Conservation (phyloP, 2,329 filamentous ascomycete genomes). For the Penicillium sp. region DNA sequence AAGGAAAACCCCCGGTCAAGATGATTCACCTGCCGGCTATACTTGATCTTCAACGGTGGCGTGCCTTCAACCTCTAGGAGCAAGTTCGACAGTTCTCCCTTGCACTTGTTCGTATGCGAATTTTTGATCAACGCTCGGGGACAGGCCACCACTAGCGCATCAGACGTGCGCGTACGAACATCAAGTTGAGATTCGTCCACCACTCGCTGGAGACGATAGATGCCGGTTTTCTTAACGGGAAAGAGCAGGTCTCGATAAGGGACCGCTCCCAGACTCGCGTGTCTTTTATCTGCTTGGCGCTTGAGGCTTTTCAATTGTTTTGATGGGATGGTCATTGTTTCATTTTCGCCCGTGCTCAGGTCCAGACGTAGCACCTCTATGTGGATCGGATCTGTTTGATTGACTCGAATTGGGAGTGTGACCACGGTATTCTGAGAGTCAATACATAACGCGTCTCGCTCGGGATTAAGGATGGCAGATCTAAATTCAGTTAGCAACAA, state of each 20-base stretch:
- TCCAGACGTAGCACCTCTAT: conserved; percentile 87
- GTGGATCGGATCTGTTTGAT: conserved; percentile 80
- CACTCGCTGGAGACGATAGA: conserved; percentile 79
- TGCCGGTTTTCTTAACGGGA: conserved; percentile 74
- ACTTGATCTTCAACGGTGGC: conserved; percentile 85
- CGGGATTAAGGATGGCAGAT: conserved; percentile 80
- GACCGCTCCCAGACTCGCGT: conserved; percentile 45
- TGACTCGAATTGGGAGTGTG: conserved; percentile 79
- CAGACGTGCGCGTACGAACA: conserved; percentile 67
- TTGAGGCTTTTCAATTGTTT: conserved; percentile 71
- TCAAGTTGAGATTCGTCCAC: conserved; percentile 92
- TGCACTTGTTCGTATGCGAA: conserved; percentile 63
- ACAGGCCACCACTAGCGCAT: conserved; percentile 79
- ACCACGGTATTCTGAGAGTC: conserved; percentile 56
- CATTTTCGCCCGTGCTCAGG: conserved; percentile 70
- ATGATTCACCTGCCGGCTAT: conserved; percentile 79
- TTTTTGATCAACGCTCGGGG: conserved; percentile 70
- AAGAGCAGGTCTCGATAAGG: conserved; percentile 64
- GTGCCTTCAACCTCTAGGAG: conserved; percentile 79
- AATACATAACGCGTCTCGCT: conserved; percentile 74
- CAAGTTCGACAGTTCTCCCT: conserved; percentile 80
- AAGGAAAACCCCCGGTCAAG: conserved; percentile 80
- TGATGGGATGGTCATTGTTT: conserved; percentile 68
- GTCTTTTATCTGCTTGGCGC: conserved; percentile 59
- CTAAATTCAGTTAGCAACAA: conserved; percentile 37